Conservation (phyloP, 371 early-diverging fungal species). For the Amoeboradix gromovi region DNA sequence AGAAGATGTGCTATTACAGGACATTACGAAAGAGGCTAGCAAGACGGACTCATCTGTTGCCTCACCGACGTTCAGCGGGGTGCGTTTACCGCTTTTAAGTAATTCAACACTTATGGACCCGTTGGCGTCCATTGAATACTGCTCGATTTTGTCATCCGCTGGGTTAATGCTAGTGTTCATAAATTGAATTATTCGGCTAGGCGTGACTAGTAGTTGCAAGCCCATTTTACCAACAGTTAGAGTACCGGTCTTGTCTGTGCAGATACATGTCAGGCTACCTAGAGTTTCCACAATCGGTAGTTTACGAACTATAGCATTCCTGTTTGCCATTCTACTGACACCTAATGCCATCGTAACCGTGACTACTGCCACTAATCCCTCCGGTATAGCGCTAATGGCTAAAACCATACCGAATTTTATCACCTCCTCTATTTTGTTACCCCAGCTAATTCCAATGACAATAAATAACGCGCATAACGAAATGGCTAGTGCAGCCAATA, state of each 20-base stretch:
- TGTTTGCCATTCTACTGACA: slow-evolving; percentile 53
- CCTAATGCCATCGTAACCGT: slow-evolving; percentile 72
- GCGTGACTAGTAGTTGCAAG: slow-evolving; percentile 13
- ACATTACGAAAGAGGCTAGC: background rate
- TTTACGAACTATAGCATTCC: slow-evolving; percentile 57
- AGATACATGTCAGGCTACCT: slow-evolving; percentile 65
- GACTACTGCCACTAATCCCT: slow-evolving; percentile 66
- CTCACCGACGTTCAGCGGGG: background rate
- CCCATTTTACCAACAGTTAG: slow-evolving; percentile 62
- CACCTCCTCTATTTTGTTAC: slow-evolving; percentile 19
- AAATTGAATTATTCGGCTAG: slow-evolving; percentile 11
- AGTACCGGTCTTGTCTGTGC: slow-evolving; percentile 86
- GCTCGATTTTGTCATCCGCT: slow-evolving; percentile 2
- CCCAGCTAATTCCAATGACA: slow-evolving; percentile 42
- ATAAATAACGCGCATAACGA: slow-evolving; percentile 49
- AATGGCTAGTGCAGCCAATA: slow-evolving; percentile 32
- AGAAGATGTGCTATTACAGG: slow-evolving; percentile 42
- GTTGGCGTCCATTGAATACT: slow-evolving; percentile 5
- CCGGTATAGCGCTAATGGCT: slow-evolving; percentile 76
- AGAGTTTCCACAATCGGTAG: slow-evolving; percentile 59
- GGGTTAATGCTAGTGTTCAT: slow-evolving; percentile 13
- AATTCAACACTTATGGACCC: slow-evolving; percentile 8
- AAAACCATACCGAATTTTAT: slow-evolving; percentile 27
- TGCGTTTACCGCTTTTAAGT: background rate
- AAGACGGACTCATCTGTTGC: background rate